Percentiles rank a stretch among this genome's conserved stretches.
Evolutionary conservation across 148 eudicot species (phyloP).

Genomic region (Tetragonia tetragonoides): DNA sequence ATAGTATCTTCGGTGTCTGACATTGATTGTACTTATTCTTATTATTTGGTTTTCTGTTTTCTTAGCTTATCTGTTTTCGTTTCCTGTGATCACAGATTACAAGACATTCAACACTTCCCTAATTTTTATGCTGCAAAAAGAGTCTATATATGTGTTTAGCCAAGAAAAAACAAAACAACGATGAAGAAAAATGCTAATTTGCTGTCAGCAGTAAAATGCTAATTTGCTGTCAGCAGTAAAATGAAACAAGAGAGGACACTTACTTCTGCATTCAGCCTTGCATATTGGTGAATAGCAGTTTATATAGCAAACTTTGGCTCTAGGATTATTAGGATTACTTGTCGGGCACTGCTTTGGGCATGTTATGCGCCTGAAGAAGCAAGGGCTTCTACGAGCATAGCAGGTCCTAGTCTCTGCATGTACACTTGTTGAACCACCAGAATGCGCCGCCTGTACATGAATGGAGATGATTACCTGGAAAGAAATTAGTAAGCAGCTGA

Average conservation of each 20-base stretch:
- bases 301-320: slow-evolving; percentile 59
- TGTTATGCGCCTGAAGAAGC: slow-evolving; percentile 33
- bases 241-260: slow-evolving; percentile 9
- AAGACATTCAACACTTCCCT: too few species aligned
- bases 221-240: too few species aligned
- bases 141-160: too few species aligned
- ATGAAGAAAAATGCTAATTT: too few species aligned
- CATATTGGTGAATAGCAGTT: slow-evolving; percentile 57
- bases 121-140: too few species aligned
- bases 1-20: background rate
- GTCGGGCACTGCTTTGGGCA: slow-evolving; percentile 71
- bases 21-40: background rate
- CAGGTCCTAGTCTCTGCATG: slow-evolving; percentile 33
- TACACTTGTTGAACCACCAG: background rate
- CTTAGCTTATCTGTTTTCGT: background rate
- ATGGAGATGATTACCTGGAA: slow-evolving; percentile 8
- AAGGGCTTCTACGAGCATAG: slow-evolving; percentile 35
- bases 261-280: slow-evolving; percentile 59
- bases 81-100: too few species aligned
- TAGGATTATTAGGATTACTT: slow-evolving; percentile 33
- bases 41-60: background rate
- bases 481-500: slow-evolving; percentile 5
- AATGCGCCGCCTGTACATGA: slow-evolving; percentile 10
- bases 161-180: too few species aligned
- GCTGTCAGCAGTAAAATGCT: too few species aligned